Conservation (phyloP, 192 early-diverging fungal genomes). For the Rhizophagus prolifer region DNA sequence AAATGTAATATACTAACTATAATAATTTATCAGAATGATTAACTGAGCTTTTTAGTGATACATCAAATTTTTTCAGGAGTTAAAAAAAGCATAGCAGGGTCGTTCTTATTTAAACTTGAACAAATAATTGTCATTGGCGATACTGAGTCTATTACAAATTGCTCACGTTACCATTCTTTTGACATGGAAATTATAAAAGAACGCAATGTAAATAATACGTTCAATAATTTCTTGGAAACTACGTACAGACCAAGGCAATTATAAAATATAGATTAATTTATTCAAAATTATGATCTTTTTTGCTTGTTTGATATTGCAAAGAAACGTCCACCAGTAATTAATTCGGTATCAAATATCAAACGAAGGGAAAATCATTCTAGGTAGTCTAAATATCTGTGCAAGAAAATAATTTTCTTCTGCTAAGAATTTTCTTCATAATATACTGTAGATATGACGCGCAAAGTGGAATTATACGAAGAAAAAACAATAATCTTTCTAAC, state of each 20-base stretch:
- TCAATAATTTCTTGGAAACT: not conserved
- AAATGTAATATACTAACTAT: too few relatives aligned
- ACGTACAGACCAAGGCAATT: conserved; percentile 4
- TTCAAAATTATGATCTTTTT: too few relatives aligned
- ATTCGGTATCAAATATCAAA: not conserved
- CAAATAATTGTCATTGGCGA: too few relatives aligned
- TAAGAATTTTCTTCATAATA: not conserved
- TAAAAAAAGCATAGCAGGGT: too few relatives aligned
- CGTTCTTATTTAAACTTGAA: too few relatives aligned
- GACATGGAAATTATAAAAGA: not conserved
- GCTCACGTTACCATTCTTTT: not conserved
- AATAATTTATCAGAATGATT: too few relatives aligned
- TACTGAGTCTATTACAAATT: not conserved
- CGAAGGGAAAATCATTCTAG: not conserved
- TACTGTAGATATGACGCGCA: not conserved
- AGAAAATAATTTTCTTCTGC: not conserved
- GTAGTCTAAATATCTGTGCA: not conserved
- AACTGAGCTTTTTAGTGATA: too few relatives aligned
- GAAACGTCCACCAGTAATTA: too few relatives aligned
- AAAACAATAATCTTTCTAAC: not conserved
- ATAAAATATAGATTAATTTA: too few relatives aligned
- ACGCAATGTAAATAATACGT: too few relatives aligned
- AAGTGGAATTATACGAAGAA: not conserved
- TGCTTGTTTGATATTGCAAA: too few relatives aligned
- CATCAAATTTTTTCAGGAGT: too few relatives aligned